Evolutionary conservation across 768 basidiomycete genomes (phyloP).

Genomic region (Mycena capillaripes): DNA sequence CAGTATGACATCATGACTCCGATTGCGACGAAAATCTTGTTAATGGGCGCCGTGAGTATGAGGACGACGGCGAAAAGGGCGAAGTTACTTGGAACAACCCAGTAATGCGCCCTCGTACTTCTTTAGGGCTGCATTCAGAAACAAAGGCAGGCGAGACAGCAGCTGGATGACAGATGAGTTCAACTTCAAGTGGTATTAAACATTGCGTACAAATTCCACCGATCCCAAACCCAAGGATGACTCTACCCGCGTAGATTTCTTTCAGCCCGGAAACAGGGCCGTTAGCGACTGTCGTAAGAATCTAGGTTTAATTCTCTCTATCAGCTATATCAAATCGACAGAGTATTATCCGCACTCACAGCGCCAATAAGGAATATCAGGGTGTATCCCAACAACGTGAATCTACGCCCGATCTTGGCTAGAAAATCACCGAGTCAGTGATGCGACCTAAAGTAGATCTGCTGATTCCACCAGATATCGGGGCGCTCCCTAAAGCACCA

Average conservation of each 20-base stretch:
- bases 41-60: neutral
- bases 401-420: conserved; percentile 78
- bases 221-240: conserved; percentile 84
- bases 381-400: conserved; percentile 72
- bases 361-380: conserved; percentile 81
- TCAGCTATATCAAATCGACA: neutral
- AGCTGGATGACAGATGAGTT: conserved; percentile 28
- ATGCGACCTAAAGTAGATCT: neutral
- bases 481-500: conserved; percentile 82
- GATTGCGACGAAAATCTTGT: conserved; percentile 64
- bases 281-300: conserved; percentile 78
- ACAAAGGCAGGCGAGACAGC: conserved; percentile 91
- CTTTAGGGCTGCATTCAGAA: conserved; percentile 89
- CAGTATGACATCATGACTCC: conserved; percentile 92
- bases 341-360: conserved; percentile 53
- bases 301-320: conserved; percentile 51
- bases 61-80: neutral
- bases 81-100: conserved; percentile 80
- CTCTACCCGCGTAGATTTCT: conserved; percentile 86
- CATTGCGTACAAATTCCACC: conserved; percentile 72
- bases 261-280: conserved; percentile 65
- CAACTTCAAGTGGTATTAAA: neutral
- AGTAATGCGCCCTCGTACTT: conserved; percentile 88
- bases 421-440: neutral
- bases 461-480: conserved; percentile 68